Evolutionary conservation across 73 alveolate genomes (phyloP).

Genomic region (Paramecium caudatum): DNA sequence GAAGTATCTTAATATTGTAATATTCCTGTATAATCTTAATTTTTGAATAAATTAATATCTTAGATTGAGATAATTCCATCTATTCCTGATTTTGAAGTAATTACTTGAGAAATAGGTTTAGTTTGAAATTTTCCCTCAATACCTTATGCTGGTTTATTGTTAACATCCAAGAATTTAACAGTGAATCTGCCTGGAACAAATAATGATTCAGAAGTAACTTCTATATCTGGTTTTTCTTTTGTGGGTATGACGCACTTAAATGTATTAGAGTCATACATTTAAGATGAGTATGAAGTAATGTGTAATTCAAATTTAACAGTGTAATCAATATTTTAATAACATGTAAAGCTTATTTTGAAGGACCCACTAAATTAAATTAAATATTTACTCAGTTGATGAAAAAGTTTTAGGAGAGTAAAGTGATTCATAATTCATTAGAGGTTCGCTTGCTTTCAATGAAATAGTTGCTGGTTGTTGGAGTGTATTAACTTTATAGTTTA

Average conservation of each 20-base stretch:
- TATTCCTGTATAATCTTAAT: constrained; percentile 8
- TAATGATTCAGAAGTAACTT: not conserved
- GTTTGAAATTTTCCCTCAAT: not conserved
- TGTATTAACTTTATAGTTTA: constrained; percentile 1
- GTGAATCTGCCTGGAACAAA: not conserved
- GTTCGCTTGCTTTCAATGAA: not conserved
- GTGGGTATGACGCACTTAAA: not conserved
- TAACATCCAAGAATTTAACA: constrained; percentile 37
- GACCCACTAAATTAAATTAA: not conserved
- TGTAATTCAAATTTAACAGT: not conserved
- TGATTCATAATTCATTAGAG: constrained; percentile 2
- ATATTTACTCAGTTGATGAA: constrained; percentile 4
- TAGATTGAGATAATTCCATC: not conserved
- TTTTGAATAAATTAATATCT: constrained; percentile 2
- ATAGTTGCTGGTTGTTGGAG: constrained; percentile 1
- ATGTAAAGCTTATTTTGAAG: not conserved
- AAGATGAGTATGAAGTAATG: not conserved
- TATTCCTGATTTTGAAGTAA: not conserved
- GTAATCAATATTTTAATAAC: not conserved
- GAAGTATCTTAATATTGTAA: not conserved
- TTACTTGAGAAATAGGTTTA: not conserved
- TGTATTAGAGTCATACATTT: not conserved
- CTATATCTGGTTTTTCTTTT: not conserved
- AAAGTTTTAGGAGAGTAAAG: not conserved
- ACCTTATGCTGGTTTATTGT: not conserved